Base-by-base conservation (phyloP, 306 rosid species). In the Lablab purpureus region DNA sequence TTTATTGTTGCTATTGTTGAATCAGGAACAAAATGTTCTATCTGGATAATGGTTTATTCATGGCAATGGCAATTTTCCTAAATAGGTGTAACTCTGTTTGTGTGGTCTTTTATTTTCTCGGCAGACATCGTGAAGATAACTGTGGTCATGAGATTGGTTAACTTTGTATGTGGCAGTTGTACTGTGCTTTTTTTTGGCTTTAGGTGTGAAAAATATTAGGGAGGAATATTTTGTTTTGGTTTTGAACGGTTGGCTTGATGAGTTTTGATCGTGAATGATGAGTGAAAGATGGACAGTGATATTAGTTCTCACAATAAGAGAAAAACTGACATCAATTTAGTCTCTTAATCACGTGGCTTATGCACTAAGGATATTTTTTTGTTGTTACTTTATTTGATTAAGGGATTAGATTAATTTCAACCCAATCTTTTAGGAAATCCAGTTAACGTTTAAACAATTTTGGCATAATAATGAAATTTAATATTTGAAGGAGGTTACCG, bases 1-100 rank as follows among this genome's bases (percentile, higher is more conserved):
- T 76, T 63, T 81, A 70, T 81, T 45, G 87, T 80, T 65, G 85
- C 81, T 85, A 70, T 28, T 76, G 83, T 51, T 80, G 81, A 67
- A 74, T 78, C 76, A 75, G 59, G 28, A 50, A 12, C 6, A 18
- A 1, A 71, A 15, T 51, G 81, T 69, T 51, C 66, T 75, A 19
- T 67, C 32, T 83, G 32, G 55, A 54, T 36, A 80, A 68, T 67
- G 79, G 67, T 79, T 45, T 60, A 12, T 73, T 68, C 56, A 56
- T 66, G 55, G 62, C 82, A 83, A 63, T 83, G 83, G 7, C 70
- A 67, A 72, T 58, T 59, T 73, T 56, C 67, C 25, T 8, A 12
- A 15, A 71, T 71, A 75, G 79, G 45, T 80, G 7, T 58, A 32
- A 49, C 13, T 46, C 2, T 67, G 28, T 67, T 0, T 58, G 17